Evolutionary conservation across 2,329 filamentous ascomycete genomes (phyloP), one percentile per base, ranked within the genome.

Genomic region (Paracorniculantispora psalliotae): DNA sequence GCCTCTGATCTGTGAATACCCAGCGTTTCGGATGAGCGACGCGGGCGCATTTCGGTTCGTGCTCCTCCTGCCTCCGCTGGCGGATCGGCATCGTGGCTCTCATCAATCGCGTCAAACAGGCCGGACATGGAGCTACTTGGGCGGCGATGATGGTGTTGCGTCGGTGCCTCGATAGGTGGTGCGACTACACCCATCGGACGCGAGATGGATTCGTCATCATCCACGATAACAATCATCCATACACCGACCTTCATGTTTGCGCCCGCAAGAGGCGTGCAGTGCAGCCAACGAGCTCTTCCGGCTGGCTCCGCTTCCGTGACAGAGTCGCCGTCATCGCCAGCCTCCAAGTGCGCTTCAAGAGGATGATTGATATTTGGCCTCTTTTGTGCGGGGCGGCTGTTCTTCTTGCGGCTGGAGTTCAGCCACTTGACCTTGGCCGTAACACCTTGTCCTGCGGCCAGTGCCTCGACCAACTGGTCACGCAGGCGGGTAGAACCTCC

Each of bases 381-480:
- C 8, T 30, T 57, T 8, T 15, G n/a, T 6, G 30, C 13, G 9
- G 51, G 30, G 17, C 57, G 43, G 19, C 17, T 47, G 21, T n/a
- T 43, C 21, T 28, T 50, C 26, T 21, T 28, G 3, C 26, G 13
- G 1, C 54, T 57, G 3, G 46, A 9, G 26, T 50, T 74, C 1
- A 90, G 73, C 89, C 88, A 92, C 55, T 83, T 82, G 15, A 92
- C 82, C 67, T 90, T 90, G 4, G 88, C 88, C 1, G 89, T 92
- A 5, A 92, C 85, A 49, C 88, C 86, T 47, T 84, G 82, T 0
- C 88, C 88, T 65, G 87, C 81, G 5, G 81, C 80, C 23, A 92
- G 80, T 0, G 89, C 88, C n/a, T 76, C 71, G 1, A 72, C 70
- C 19, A 85, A 72, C 44, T 79, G 76, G 15, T 82, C 76, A 9